Conservation (phyloP, 495 filamentous ascomycete species). For the Talaromyces liani region DNA sequence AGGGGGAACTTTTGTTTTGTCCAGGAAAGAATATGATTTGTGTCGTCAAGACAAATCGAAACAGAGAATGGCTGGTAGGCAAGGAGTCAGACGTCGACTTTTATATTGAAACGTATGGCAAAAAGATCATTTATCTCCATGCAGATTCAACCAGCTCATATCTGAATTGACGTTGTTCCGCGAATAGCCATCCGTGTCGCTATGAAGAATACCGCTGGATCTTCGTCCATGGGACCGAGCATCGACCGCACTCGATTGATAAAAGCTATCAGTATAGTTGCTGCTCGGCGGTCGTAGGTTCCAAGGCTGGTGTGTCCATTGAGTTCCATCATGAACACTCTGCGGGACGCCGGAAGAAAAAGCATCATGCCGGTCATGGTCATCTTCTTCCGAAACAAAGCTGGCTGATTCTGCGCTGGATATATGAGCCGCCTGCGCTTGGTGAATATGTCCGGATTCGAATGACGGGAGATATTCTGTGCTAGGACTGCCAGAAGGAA, state of each 20-base stretch:
- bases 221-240: slow-evolving; percentile 24
- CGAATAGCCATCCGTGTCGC: neutral
- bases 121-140: slow-evolving; percentile 23
- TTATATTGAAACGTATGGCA: neutral
- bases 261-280: slow-evolving; percentile 50
- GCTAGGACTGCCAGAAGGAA: slow-evolving; percentile 60
- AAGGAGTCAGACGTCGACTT: neutral
- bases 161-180: slow-evolving; percentile 41
- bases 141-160: slow-evolving; percentile 73
- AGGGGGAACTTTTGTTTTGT: neutral
- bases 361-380: slow-evolving; percentile 18
- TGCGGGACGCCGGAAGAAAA: slow-evolving; percentile 48
- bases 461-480: slow-evolving; percentile 36
- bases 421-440: slow-evolving; percentile 57
- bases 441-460: slow-evolving; percentile 6
- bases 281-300: slow-evolving; percentile 50
- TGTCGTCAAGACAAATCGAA: neutral
- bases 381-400: slow-evolving; percentile 40
- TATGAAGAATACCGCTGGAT: slow-evolving; percentile 27
- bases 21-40: neutral
- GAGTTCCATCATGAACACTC: slow-evolving; percentile 38
- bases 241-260: slow-evolving; percentile 23
- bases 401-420: slow-evolving; percentile 53
- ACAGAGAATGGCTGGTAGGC: neutral
- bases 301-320: slow-evolving; percentile 43